phyloP scores from a whole-genome alignment of 352 stramenopile species.

The Phytophthora niederhauseri region DNA sequence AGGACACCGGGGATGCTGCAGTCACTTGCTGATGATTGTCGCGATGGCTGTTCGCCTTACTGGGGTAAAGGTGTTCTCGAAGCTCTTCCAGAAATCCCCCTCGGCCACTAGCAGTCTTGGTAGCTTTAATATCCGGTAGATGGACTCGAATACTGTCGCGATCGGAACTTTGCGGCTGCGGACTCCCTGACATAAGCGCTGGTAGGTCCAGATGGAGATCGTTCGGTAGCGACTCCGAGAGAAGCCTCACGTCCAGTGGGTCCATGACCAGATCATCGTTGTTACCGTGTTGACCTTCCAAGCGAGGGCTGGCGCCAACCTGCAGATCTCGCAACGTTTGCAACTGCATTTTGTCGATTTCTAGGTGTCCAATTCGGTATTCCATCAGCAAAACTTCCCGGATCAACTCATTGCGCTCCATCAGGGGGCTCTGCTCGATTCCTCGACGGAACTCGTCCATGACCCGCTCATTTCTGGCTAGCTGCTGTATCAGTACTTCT shows the following conservation, averaged over 20 bases:
- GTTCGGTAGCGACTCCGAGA: conserved; percentile 1
- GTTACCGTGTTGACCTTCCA: conserved; percentile 32
- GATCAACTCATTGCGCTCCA: conserved; percentile 54
- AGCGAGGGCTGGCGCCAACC: not conserved
- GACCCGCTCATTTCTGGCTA: conserved; percentile 40
- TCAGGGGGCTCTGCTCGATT: conserved; percentile 52
- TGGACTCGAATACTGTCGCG: conserved; percentile 13
- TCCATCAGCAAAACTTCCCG: conserved; percentile 79
- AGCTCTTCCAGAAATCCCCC: conserved; percentile 34
- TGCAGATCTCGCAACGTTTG: conserved; percentile 46
- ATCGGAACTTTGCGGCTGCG: conserved; percentile 17
- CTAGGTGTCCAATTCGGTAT: conserved; percentile 89
- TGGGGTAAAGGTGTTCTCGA: conserved; percentile 32
- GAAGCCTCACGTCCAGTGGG: conserved; percentile 6
- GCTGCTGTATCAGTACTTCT: conserved; percentile 31
- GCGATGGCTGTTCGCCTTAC: conserved; percentile 23
- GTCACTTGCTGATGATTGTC: conserved; percentile 21
- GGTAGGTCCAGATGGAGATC: conserved; percentile 20
- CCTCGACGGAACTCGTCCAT: conserved; percentile 67
- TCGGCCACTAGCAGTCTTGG: conserved; percentile 12
- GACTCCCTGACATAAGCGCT: conserved; percentile 3
- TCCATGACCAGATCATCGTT: conserved; percentile 23
- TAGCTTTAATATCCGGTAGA: conserved; percentile 27
- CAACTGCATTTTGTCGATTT: conserved; percentile 93
- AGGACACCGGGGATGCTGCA: conserved; percentile 19